Conservation (phyloP, 106 monocot genomes). For the Iris macrosiphon region DNA sequence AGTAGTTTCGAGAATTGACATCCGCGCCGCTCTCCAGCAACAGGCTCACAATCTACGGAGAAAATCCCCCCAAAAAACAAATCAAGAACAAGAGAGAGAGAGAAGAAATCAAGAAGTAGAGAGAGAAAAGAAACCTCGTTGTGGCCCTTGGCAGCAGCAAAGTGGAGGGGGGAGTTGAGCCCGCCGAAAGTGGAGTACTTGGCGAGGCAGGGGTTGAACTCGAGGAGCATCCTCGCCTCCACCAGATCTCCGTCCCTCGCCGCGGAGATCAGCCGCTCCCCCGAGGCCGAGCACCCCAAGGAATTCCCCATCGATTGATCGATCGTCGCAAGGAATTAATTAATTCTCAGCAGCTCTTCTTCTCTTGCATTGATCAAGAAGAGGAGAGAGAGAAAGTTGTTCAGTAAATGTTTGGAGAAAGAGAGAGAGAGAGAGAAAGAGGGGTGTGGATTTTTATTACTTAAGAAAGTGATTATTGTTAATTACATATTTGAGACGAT, state of each 20-base stretch:
- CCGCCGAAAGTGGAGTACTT: conserved; percentile 96
- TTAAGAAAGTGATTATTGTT: no score
- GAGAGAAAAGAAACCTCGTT: conserved; percentile 45
- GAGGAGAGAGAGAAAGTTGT: no score
- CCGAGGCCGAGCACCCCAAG: conserved; percentile 91
- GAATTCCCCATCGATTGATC: conserved; percentile 88
- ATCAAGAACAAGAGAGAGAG: background rate
- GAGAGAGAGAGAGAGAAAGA: no score
- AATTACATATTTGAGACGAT: no score
- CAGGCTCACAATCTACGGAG: conserved; percentile 68
- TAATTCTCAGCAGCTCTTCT: no score
- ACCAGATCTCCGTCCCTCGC: conserved; percentile 90
- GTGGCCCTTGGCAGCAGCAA: conserved; percentile 95
- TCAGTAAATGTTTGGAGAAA: no score
- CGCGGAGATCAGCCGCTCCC: conserved; percentile 91
- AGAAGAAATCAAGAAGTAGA: background rate
- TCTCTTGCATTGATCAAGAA: no score
- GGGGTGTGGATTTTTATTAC: no score
- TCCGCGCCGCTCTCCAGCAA: conserved; percentile 90
- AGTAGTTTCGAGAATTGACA: conserved; percentile 90
- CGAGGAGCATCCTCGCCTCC: conserved; percentile 90
- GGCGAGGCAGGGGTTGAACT: conserved; percentile 79
- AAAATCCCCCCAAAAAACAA: no score
- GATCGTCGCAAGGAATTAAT: no score
- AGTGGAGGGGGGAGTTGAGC: conserved; percentile 94